Evolutionary conservation across 2,329 filamentous ascomycete genomes (phyloP).

Genomic region (Leptographium galeiforme): DNA sequence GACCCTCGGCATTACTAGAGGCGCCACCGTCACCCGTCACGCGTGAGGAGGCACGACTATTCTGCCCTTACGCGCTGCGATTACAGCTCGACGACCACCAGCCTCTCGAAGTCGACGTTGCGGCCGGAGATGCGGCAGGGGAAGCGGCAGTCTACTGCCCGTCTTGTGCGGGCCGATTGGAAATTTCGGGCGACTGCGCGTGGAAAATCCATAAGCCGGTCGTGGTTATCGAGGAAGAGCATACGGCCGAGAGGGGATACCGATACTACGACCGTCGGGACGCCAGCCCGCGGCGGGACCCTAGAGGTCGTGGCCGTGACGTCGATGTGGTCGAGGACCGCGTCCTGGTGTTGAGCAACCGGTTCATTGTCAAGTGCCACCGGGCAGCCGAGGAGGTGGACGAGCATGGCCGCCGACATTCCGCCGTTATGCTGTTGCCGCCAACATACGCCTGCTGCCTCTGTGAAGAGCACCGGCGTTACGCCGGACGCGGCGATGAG

Average conservation of each 20-base stretch:
- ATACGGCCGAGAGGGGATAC: not conserved
- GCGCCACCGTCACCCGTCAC: not conserved
- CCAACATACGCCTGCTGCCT: conserved; percentile 19
- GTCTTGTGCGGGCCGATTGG: conserved; percentile 14
- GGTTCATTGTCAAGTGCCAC: conserved; percentile 25
- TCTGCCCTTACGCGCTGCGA: conserved; percentile 19
- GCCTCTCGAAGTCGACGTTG: conserved; percentile 10
- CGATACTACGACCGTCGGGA: not conserved
- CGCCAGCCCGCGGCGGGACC: not conserved
- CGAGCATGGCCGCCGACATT: not conserved
- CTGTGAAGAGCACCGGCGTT: conserved; percentile 12
- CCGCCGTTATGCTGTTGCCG: not conserved
- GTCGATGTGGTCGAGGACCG: conserved; percentile 15
- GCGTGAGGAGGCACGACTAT: conserved; percentile 13
- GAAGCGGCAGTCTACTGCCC: conserved; percentile 12
- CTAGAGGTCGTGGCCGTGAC: not conserved
- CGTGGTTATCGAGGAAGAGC: conserved; percentile 6
- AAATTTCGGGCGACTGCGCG: conserved; percentile 15
- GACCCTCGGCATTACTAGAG: not conserved
- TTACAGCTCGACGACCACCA: conserved; percentile 16
- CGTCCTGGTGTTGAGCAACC: conserved; percentile 18
- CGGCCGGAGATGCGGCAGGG: conserved; percentile 7
- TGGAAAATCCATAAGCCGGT: conserved; percentile 18
- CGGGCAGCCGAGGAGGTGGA: conserved; percentile 12
- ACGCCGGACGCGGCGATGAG: too few species aligned